phyloP scores from a whole-genome alignment of 495 filamentous ascomycete species.

The Tuber magnatum region DNA sequence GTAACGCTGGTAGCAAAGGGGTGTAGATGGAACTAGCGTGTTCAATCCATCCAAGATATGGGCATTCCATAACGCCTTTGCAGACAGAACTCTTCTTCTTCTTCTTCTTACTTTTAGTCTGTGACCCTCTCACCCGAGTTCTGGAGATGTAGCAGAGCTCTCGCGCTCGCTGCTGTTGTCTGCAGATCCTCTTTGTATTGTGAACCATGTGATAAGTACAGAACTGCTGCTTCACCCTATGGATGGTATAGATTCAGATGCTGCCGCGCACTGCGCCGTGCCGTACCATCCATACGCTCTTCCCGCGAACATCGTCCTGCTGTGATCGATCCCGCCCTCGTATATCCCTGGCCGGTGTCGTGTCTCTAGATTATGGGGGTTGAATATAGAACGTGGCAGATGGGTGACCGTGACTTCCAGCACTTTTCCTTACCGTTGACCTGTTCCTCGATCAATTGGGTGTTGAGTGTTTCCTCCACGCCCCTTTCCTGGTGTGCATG shows the following conservation, averaged over 20 bases:
- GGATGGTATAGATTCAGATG: not conserved
- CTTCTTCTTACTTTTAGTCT: not conserved
- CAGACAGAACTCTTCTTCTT: not conserved
- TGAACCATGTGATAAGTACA: not conserved
- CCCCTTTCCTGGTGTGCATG: not conserved
- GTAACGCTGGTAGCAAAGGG: not conserved
- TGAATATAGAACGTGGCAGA: not conserved
- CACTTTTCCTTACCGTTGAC: not conserved
- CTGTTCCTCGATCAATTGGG: not conserved
- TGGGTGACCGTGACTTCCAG: not conserved
- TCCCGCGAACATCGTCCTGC: not conserved
- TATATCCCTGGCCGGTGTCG: not conserved
- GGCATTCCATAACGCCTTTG: not conserved
- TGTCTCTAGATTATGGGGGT: not conserved
- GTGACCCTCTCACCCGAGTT: not conserved
- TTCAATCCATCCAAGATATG: not conserved
- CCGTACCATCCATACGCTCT: not conserved
- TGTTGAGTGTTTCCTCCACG: not conserved
- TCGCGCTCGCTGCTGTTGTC: not conserved
- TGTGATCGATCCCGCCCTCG: not conserved
- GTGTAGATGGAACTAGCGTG: not conserved
- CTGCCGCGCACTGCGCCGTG: not conserved
- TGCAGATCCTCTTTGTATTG: not conserved
- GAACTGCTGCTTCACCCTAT: not conserved
- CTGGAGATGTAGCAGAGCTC: not conserved